Base-by-base conservation (phyloP, 768 basidiomycete genomes). In the Lactarius hengduanensis region DNA sequence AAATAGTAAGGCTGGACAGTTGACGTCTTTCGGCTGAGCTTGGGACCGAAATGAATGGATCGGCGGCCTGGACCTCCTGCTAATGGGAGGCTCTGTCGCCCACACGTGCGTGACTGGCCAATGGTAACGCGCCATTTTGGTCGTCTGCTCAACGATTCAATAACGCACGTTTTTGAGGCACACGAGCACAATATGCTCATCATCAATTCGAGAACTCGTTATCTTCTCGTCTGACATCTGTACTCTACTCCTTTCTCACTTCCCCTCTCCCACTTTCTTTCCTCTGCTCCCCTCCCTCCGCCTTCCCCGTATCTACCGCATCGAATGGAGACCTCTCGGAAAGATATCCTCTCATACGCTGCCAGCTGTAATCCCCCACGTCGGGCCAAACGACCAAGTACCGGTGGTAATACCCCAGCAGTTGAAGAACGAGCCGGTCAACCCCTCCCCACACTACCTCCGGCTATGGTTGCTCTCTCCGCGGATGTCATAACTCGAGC, bases 321-420 rank as follows among this genome's bases (percentile, higher is more conserved):
- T 20, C 59, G 18, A 30, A 69, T 69, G 64, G 64, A 70, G 28
- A 11, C 62, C 41, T 26, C 71, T 22, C 43, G 57, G 20, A 71
- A 65, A 56, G 74, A 75, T 54, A 53, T 59, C 16, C 28, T 71
- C 2, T 4, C 72, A 10, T 82, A 82, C 72, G 64, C 75, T 1
- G 80, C 74, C 0, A 72, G 76, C 34, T 78, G 76, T 71, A 82
- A 83, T 72, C 82, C 82, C 0, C 78, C 82, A 0, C 81, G 82
- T 62, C 77, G 76, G 30, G 80, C 79, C 10, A 83, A 83, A 69
- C 81, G 82, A 22, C 66, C 66, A 16, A 59, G 22, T 47, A n/a
- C 54, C 2, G 30, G 50, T 32, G 38, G 30, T 1, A 36, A 22
- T 54, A 43, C 11, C 28, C 34, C n/a, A n/a, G 18, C 41, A 56